phyloP scores from a whole-genome alignment of 2,329 filamentous ascomycete species.

The Aspergillus floridensis region DNA sequence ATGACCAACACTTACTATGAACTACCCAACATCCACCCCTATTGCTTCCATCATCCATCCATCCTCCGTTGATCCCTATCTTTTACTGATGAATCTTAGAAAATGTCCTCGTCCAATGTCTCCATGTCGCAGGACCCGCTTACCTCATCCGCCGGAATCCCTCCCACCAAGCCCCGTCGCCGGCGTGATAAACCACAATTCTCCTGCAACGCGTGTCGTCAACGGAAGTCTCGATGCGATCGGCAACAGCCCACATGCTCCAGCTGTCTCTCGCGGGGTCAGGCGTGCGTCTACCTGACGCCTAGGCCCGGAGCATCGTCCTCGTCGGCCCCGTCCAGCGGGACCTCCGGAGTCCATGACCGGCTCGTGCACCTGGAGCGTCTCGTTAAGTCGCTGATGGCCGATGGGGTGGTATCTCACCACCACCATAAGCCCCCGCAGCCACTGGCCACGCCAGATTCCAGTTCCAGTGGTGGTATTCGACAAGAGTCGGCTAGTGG shows the following conservation, averaged over 20 bases:
- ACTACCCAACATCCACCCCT: no score
- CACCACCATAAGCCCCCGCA: not conserved
- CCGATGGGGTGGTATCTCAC: not conserved
- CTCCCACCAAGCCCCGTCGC: slow-evolving; percentile 19
- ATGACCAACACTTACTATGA: no score
- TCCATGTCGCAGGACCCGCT: not conserved
- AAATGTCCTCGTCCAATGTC: not conserved
- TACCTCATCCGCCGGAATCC: not conserved
- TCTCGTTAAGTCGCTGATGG: slow-evolving; percentile 54
- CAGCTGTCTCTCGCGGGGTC: slow-evolving; percentile 55
- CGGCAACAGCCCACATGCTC: slow-evolving; percentile 54
- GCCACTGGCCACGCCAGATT: not conserved
- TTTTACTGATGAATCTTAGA: no score
- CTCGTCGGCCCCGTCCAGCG: slow-evolving; percentile 21
- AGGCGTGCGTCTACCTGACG: slow-evolving; percentile 51
- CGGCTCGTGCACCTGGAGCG: slow-evolving; percentile 57
- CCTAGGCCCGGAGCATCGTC: slow-evolving; percentile 12
- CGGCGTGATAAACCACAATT: slow-evolving; percentile 36
- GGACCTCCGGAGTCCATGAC: slow-evolving; percentile 49
- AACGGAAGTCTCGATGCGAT: slow-evolving; percentile 54
- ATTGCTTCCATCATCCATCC: no score
- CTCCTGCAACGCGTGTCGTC: slow-evolving; percentile 37
- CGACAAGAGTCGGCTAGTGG: not conserved
- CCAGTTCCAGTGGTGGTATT: not conserved
- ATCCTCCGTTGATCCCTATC: no score